Evolutionary conservation across 805 yeast genomes (phyloP).

Genomic region (Starmerella asiatica): DNA sequence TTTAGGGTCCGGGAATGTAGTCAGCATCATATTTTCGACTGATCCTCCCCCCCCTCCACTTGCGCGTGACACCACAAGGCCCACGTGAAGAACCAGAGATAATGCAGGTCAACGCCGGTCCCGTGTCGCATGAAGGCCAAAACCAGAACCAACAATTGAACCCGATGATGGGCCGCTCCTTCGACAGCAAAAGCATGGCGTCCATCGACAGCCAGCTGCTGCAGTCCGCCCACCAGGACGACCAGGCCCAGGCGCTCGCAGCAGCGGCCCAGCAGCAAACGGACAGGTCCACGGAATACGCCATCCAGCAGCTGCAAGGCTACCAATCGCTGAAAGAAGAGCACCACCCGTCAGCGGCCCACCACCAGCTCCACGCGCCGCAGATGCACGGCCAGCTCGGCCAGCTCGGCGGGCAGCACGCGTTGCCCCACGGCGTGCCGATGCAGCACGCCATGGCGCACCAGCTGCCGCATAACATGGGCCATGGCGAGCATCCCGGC

Average conservation of each 20-base stretch:
- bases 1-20: no score
- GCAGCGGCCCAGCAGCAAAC: constrained; percentile 18
- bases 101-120: constrained; percentile 20
- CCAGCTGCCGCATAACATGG: constrained; percentile 1
- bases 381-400: constrained; percentile 3
- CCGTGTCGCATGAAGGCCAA: constrained; percentile 15
- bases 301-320: constrained; percentile 20
- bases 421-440: background rate
- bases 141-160: constrained; percentile 6
- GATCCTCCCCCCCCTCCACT: background rate
- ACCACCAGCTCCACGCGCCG: constrained; percentile 4
- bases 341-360: constrained; percentile 1
- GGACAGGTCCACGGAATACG: constrained; percentile 19
- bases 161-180: constrained; percentile 17
- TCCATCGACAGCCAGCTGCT: constrained; percentile 18
- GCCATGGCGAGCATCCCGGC: constrained; percentile 2
- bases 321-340: constrained; percentile 16
- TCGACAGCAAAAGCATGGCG: constrained; percentile 17
- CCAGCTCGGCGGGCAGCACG: background rate
- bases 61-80: constrained; percentile 18
- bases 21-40: no score
- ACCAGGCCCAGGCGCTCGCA: constrained; percentile 16
- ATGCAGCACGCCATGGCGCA: background rate
- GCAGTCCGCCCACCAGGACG: constrained; percentile 18
- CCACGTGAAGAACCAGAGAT: constrained; percentile 15